These are phyloP conservation scores for Pseudogymnoascus sp. DNA, from an alignment of 2,329 filamentous ascomycete genomes.

Conservation along the genomic window DNA sequence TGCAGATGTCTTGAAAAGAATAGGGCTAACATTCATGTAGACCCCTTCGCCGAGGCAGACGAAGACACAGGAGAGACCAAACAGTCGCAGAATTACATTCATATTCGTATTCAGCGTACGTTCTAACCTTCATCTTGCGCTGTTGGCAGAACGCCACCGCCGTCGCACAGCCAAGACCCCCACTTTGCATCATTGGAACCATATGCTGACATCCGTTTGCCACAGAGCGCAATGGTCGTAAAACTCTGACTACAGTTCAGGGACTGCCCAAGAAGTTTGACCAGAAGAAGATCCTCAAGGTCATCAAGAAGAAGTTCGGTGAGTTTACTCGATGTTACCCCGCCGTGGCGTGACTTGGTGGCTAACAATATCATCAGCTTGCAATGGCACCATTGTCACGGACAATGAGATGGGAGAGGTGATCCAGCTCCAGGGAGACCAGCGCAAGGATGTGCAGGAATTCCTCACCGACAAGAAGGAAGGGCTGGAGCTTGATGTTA, in stretches of 20 bases:
- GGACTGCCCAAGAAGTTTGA: conserved; percentile 98
- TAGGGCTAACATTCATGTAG: conserved; percentile 41
- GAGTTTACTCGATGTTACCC: conserved; percentile 30
- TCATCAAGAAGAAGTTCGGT: conserved; percentile 99
- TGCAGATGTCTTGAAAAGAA: conserved; percentile 10
- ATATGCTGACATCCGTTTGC: conserved; percentile 9
- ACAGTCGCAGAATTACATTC: conserved; percentile 95
- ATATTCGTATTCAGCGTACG: conserved; percentile 99
- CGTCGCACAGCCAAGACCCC: not conserved
- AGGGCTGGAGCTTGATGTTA: conserved; percentile 85
- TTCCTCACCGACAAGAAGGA: conserved; percentile 96
- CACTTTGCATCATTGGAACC: conserved; percentile 15
- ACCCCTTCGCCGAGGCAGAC: conserved; percentile 99
- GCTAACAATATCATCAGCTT: conserved; percentile 51
- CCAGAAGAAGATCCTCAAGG: conserved; percentile 99
- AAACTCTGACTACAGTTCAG: conserved; percentile 99
- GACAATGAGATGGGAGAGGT: conserved; percentile 98
- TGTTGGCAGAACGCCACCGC: not conserved
- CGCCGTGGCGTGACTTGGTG: not conserved
- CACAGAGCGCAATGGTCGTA: conserved; percentile 99
- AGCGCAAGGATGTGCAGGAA: conserved; percentile 97
- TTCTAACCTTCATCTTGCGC: conserved; percentile 23
- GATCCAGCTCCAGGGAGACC: conserved; percentile 98
- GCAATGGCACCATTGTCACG: conserved; percentile 99
- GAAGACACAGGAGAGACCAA: conserved; percentile 95